Evolutionary conservation across 331 rosid genomes (phyloP).

Genomic region (Pyrus hybrid): DNA sequence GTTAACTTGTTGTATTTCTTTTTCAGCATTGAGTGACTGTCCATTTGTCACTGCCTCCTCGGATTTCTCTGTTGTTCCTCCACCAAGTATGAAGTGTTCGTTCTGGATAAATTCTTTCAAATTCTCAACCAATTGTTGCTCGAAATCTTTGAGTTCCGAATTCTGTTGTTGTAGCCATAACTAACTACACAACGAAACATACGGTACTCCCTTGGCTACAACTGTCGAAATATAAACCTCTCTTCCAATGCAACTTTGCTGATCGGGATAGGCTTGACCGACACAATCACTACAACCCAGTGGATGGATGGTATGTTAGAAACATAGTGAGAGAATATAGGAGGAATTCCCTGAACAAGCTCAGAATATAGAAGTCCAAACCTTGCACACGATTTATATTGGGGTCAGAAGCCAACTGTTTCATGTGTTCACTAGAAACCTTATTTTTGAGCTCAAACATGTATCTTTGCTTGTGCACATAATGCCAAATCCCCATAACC

Average conservation of each 20-base stretch:
- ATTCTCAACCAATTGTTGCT: neutral
- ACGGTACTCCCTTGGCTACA: neutral
- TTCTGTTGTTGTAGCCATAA: slow-evolving; percentile 3
- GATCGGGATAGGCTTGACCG: neutral
- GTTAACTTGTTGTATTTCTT: neutral
- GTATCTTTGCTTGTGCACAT: neutral
- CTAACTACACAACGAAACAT: slow-evolving; percentile 3
- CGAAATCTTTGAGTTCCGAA: neutral
- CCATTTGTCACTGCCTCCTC: slow-evolving; percentile 9
- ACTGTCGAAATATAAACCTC: neutral
- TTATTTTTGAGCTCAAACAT: neutral
- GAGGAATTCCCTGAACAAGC: slow-evolving; percentile 12
- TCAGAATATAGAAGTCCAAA: neutral
- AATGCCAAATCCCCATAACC: slow-evolving; percentile 2
- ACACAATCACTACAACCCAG: slow-evolving; percentile 2
- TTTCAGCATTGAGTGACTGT: too few species aligned
- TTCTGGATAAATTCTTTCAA: neutral
- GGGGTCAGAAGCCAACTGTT: neutral
- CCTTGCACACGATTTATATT: neutral
- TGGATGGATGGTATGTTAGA: slow-evolving; percentile 1
- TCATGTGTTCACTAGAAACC: neutral
- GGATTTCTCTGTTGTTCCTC: neutral
- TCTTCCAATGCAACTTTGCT: slow-evolving; percentile 1
- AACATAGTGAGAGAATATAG: slow-evolving; percentile 2
- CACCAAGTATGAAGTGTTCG: neutral